Evolutionary conservation across 108 stramenopile genomes (phyloP), one percentile per base, ranked within the genome.

Genomic region (Parmales sp.): DNA sequence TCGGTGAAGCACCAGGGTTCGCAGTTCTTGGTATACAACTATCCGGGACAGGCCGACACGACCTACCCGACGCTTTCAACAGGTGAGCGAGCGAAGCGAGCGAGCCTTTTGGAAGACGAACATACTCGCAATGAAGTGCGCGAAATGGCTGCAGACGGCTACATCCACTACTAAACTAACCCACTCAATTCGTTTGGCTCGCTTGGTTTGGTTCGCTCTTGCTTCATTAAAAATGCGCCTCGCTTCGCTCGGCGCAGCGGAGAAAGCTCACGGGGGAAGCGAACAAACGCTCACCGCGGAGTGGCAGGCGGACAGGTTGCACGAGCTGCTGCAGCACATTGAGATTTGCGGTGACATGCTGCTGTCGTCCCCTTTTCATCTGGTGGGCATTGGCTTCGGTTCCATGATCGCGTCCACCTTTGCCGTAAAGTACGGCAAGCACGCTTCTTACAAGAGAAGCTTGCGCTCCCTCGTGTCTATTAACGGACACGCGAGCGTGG

Each of bases 1-100:
- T 28, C 80, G 2, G 63, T 70, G 7, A 68, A 74, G 49, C 45
- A 80, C 45, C 39, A 39, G 0, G 82, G 79, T 5, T 77, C 69
- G 26, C 82, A 83, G 23, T 68, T 77, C 16, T 65, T 82, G 28
- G 71, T 78, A 34, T 76, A 78, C 60, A 82, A 82, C 65, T 81
- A 76, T 8, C 82, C 82, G 0, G 82, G 82, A 0, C 82, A 82
- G 37, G 77, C 79, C 1, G 63, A 78, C 37, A 80, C 81, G 29
- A 45, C 60, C 25, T 80, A 69, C 34, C 82, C 80, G 2, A 66
- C 36, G 4, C 45, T n/a, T n/a, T n/a, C n/a, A n/a, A n/a, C n/a
- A n/a, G n/a, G n/a, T n/a, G n/a, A n/a, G n/a, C n/a, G n/a, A n/a
- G n/a, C n/a, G n/a, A n/a, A n/a, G n/a, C n/a, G n/a, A n/a, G n/a